Evolutionary conservation across 78 protist genomes (phyloP).

Genomic region (Planoprotostelium fungivorum): DNA sequence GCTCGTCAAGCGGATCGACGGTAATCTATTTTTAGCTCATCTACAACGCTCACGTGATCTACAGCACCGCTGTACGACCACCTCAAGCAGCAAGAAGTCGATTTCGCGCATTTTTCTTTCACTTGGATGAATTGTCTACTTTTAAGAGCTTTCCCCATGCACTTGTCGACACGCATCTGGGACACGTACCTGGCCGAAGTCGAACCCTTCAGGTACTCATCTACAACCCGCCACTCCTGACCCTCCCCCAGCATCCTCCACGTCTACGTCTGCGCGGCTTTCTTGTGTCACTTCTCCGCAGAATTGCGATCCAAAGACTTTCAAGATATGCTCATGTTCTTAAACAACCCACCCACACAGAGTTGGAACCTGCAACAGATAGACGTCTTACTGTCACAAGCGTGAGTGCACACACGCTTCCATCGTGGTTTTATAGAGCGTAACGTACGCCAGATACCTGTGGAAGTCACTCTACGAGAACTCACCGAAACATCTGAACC

Average conservation of each 20-base stretch:
- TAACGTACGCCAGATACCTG: neutral
- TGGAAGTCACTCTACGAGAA: neutral
- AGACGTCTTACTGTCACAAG: constrained; percentile 60
- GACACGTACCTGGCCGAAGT: constrained; percentile 82
- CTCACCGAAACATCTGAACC: neutral
- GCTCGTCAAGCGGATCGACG: constrained; percentile 47
- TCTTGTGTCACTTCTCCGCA: constrained; percentile 66
- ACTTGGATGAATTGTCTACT: constrained; percentile 98
- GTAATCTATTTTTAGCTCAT: neutral
- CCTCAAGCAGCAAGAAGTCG: constrained; percentile 50
- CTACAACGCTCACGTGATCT: constrained; percentile 3
- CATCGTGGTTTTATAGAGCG: too few relatives aligned
- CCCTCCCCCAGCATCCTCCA: constrained; percentile 60
- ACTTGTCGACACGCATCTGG: constrained; percentile 66
- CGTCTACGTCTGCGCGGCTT: constrained; percentile 93
- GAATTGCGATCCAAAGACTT: constrained; percentile 69
- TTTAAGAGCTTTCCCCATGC: constrained; percentile 83
- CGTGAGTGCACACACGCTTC: too few relatives aligned
- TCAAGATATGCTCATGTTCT: constrained; percentile 63
- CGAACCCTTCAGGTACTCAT: neutral
- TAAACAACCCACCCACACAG: constrained; percentile 87
- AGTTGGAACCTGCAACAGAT: constrained; percentile 78
- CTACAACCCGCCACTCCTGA: neutral
- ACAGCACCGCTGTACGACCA: constrained; percentile 56
- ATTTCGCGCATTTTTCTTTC: constrained; percentile 88